Base-by-base conservation (phyloP, 768 basidiomycete species). In the Tylopilus intermedius region DNA sequence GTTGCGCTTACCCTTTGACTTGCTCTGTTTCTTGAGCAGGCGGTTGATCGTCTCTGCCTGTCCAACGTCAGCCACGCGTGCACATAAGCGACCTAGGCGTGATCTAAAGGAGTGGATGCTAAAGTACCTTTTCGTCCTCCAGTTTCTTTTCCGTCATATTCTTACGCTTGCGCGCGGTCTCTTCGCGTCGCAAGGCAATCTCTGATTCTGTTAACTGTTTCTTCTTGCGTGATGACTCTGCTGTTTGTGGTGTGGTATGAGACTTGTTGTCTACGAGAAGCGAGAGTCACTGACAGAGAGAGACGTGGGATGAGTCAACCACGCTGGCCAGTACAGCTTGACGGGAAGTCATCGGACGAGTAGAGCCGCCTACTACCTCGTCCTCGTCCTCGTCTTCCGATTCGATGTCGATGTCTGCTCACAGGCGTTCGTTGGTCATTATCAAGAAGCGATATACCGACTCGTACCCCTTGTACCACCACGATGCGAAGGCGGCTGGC, bases 1-100 rank as follows among this genome's bases (percentile, higher is more conserved):
- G n/a, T 74, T 77, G 10, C 83, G 80, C 58, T 80, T 85, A 46
- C 76, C 79, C 41, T 80, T 78, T 2, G 86, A 76, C 9, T 84
- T 79, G 15, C 84, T 83, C 63, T 90, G 89, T 68, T 92, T 93
- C 67, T 90, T 90, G 47, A 94, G 78, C 13, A 94, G 76, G 26
- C 91, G 84, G 60, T 92, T 92, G 67, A 94, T 93, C 0, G 91
- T 93, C 62, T 93, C 91, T 22, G 82, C 82, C 88, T 91, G 59
- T 18, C 30, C 39, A 21, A 30, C 33, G 33, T 11, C 6, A 5
- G 33, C 33, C 6, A 5, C 33, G 14, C 42, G n/a, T 7, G 8
- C 18, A 14, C 27, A 14, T 51, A n/a, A 52, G 33, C 27, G 10
- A 33, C 27, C 13, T 6, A 15, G 6, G 11, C 8, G 8, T 26